Base-by-base conservation (phyloP, 2,329 filamentous ascomycete species). In the Cadophora sp. region DNA sequence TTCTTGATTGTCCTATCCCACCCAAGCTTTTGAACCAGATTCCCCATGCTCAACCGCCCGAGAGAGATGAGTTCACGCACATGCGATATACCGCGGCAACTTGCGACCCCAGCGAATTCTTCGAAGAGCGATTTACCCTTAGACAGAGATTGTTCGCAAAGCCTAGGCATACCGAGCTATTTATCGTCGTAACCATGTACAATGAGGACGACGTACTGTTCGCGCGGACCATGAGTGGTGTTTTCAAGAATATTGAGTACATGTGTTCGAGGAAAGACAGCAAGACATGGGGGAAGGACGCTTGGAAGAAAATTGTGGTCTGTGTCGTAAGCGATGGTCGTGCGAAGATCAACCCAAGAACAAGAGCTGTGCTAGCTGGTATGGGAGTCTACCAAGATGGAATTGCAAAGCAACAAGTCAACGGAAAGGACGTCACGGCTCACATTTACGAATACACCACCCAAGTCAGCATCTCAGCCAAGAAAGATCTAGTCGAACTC, bases 291-390 rank as follows among this genome's bases (percentile, higher is more conserved):
- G 96, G 96, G 72, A 96, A 96, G 79, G 93, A 97, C 75, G 94
- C 95, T 4, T 99, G 96, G 96, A 98, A 99, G 83, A 99, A 99
- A 84, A 98, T 99, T 74, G 96, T 99, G 11, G 96, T 99, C 13
- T 98, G 95, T 79, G 89, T 99, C 53, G 96, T 99, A 72, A 97
- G 94, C 74, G 96, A 99, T 76, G 96, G 96, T 68, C 94, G 96
- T 87, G 91, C 90, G 68, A 97, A 97, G 83, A 99, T 99, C 83
- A 97, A 98, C 79, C 88, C 92, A 1, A 85, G 96, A 71, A 99
- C 96, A 2, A 89, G 91, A 76, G 94, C 95, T 41, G 88, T 98
- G 20, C 82, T 99, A 60, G 94, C 96, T 22, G 96, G 90, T 80
- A 89, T 99, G 85, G 96, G 96, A 76, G 93, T 97, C 59, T 99